phyloP scores from a whole-genome alignment of 371 early-diverging fungal genomes.

The Rhizopus delemar region DNA sequence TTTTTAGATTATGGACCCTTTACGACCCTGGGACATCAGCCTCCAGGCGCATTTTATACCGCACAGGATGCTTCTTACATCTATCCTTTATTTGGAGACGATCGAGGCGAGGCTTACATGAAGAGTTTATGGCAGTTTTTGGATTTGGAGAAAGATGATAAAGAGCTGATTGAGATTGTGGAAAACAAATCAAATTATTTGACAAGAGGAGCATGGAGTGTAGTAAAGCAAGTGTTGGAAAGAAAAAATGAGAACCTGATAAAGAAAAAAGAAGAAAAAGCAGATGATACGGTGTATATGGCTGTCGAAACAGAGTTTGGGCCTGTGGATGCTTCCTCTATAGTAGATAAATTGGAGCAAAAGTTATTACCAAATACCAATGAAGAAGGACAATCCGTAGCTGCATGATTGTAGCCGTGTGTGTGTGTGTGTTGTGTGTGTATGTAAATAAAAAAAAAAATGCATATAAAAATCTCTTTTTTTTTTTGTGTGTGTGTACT shows the following conservation, averaged over 20 bases:
- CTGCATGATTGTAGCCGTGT: background rate
- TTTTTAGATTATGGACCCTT: conserved; percentile 59
- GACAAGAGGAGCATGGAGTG: conserved; percentile 39
- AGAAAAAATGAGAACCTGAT: conserved; percentile 18
- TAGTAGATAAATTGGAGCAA: conserved; percentile 22
- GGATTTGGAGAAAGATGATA: conserved; percentile 36
- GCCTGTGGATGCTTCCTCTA: conserved; percentile 25
- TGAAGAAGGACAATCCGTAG: conserved; percentile 10
- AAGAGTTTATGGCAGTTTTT: conserved; percentile 64
- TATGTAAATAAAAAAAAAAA: background rate
- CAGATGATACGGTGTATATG: background rate
- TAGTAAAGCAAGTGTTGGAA: conserved; percentile 21
- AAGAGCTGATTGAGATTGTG: conserved; percentile 15
- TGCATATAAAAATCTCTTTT: background rate
- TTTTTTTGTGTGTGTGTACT: background rate
- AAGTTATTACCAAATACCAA: background rate
- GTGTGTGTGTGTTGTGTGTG: background rate
- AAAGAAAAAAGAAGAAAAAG: background rate
- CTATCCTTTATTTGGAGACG: conserved; percentile 63
- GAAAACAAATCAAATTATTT: conserved; percentile 27
- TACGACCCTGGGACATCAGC: conserved; percentile 49
- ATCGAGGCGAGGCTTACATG: conserved; percentile 65
- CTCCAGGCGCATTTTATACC: conserved; percentile 53
- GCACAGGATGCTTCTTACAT: conserved; percentile 51
- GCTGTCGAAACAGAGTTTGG: conserved; percentile 40